Evolutionary conservation across 768 basidiomycete genomes (phyloP).

Genomic region (Mycena venus): DNA sequence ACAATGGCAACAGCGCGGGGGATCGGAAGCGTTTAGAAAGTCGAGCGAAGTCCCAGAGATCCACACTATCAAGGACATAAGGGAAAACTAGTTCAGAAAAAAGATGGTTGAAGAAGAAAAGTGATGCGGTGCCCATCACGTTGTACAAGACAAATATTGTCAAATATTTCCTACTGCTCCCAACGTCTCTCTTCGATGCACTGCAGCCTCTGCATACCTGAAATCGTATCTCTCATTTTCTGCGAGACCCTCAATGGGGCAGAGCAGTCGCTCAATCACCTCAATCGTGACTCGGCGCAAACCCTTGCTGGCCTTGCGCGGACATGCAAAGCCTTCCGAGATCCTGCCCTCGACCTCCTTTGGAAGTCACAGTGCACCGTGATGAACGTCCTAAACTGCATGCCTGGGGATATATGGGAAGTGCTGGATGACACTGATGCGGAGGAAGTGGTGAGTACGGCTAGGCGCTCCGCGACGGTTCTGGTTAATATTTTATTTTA

Average conservation of each 20-base stretch:
- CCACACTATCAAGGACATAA: too few relatives aligned
- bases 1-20: neutral
- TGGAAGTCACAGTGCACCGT: too few relatives aligned
- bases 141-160: too few relatives aligned
- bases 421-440: neutral
- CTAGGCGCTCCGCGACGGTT: neutral
- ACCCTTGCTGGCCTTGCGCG: slow-evolving; percentile 1
- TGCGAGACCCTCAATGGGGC: slow-evolving; percentile 5
- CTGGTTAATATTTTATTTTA: neutral
- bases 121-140: slow-evolving; percentile 13
- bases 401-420: slow-evolving; percentile 18
- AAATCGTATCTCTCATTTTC: slow-evolving; percentile 10
- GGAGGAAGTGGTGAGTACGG: slow-evolving; percentile 15
- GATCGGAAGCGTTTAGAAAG: neutral
- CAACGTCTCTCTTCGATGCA: slow-evolving; percentile 14
- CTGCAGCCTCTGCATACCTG: slow-evolving; percentile 5
- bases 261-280: neutral
- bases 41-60: neutral
- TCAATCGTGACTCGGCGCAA: slow-evolving; percentile 6
- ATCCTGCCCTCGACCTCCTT: too few relatives aligned
- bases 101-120: slow-evolving; percentile 1
- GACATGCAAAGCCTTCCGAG: too few relatives aligned
- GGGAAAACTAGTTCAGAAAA: neutral
- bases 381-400: slow-evolving; percentile 1
- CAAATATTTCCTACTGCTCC: slow-evolving; percentile 2